Conservation (phyloP, 73 alveolate species). For the Effrenium voratum region DNA sequence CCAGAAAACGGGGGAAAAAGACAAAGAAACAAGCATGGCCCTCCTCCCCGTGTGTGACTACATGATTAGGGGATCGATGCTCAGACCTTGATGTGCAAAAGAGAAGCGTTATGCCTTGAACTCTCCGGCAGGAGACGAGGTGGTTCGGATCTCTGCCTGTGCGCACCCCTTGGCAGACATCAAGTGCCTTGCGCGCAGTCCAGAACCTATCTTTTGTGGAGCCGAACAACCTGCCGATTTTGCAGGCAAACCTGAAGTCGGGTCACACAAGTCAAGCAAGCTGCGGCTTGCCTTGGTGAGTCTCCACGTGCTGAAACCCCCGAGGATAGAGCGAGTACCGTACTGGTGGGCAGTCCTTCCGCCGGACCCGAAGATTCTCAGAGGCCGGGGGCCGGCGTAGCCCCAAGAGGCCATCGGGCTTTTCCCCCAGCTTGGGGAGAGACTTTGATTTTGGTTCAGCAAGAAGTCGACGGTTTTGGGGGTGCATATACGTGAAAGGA, state of each 20-base stretch:
- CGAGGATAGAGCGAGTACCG: slow-evolving; percentile 83
- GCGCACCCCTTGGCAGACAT: slow-evolving; percentile 71
- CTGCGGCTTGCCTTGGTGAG: neutral
- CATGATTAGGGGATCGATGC: neutral
- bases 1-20: neutral
- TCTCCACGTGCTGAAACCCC: neutral
- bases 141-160: slow-evolving; percentile 70
- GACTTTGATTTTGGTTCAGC: too few species aligned
- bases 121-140: slow-evolving; percentile 43
- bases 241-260: too few species aligned
- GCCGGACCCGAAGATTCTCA: slow-evolving; percentile 54
- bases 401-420: too few species aligned
- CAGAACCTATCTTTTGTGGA: too few species aligned
- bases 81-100: neutral
- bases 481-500: too few species aligned
- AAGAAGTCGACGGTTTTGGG: too few species aligned
- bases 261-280: too few species aligned
- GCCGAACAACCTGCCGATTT: too few species aligned
- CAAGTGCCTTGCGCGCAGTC: slow-evolving; percentile 4
- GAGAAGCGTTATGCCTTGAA: neutral
- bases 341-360: slow-evolving; percentile 93
- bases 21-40: neutral
- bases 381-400: slow-evolving; percentile 11
- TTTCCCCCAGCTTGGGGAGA: too few species aligned
- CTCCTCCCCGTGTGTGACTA: neutral